Base-by-base conservation (phyloP, 73 alveolate genomes). In the Tetrahymena borealis region DNA sequence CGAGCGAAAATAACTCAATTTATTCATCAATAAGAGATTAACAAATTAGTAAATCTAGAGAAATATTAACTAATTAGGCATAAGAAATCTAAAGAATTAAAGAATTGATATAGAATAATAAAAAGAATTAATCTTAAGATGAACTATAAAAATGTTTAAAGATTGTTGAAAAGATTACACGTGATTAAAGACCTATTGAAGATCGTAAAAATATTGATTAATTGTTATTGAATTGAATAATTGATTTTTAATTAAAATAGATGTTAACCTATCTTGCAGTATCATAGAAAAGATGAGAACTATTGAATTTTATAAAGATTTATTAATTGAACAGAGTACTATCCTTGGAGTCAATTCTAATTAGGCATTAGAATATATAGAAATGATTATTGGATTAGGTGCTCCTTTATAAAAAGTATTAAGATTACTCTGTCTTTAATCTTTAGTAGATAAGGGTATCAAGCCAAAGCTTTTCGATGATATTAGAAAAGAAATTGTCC, bases 401-500 rank as follows among this genome's bases (percentile, higher is more conserved):
- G 94, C 90, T 38, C 95, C 90, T 42, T 33, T 94, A 37, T 38
- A 92, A 31, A 94, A 93, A n/a, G 95, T 90, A 18, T 92, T 93
- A 13, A 93, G 97, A 39, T 91, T 94, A 31, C 42, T 94, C 28
- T 90, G 96, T 28, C 39, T 94, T 13, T 38, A 91, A 43, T 40
- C 95, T 11, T 85, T 94, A 39, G 78, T 92, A 0, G 94, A 93
- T 33, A 94, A 94, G 24, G 97, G 97, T 31, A 40, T 94, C 31
- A 94, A 94, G 36, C 38, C 85, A 32, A 94, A 94, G 35, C 33
- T 78, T 24, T 94, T 36, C 32, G 97, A 94, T 90, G 90, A 90
- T 38, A 33, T 94, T 60, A 92, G 97, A 28, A 94, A 78, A 93
- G 96, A 94, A 39, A 93, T 94, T 28, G 79, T 94, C 12, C 96